Evolutionary conservation across 2,329 filamentous ascomycete genomes (phyloP), one percentile per base, ranked within the genome.

Genomic region (Botrytis porri): DNA sequence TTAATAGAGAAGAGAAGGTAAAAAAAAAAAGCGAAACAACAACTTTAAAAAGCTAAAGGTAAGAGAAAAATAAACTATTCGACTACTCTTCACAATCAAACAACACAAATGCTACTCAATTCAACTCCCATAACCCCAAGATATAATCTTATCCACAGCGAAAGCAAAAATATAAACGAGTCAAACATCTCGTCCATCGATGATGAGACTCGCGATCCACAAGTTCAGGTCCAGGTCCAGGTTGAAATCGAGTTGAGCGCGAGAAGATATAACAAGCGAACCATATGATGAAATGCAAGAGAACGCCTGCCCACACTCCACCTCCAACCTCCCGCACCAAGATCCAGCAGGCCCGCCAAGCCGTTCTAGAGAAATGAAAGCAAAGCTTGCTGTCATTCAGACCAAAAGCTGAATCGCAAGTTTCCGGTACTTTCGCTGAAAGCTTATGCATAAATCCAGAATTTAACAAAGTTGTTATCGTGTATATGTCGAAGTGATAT

Each of bases 361-460:
- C 57, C 69, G 59, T 48, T 70, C 39, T 70, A 70, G 57, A 70
- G 54, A 62, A 70, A 45, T 60, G 51, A 70, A 62, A 70, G 54
- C 57, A 37, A 37, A 16, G 51, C 69, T 63, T 63, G 69, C 69
- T 39, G 48, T 70, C 57, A 70, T 63, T 70, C 69, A 70, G 69
- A 48, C 69, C 69, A 61, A 70, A 70, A 70, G 69, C 69, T 70
- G 69, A 70, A 51, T 51, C 32, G 57, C 69, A 70, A 70, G 69
- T 70, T 29, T 37, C 69, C n/a, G 57, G 35, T 41, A n/a, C 59
- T 62, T 63, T 70, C 69, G 57, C 69, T 63, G 59, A 61, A 70
- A 70, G 69, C 69, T 61, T 22, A 51, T 63, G 57, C 69, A 48
- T 48, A 29, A 70, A 70, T 70, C 69, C 69, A 64, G 69, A 64